These are phyloP conservation scores for Calonectria pteridis DNA, from an alignment of 2,329 filamentous ascomycete genomes.

Conservation along the genomic window DNA sequence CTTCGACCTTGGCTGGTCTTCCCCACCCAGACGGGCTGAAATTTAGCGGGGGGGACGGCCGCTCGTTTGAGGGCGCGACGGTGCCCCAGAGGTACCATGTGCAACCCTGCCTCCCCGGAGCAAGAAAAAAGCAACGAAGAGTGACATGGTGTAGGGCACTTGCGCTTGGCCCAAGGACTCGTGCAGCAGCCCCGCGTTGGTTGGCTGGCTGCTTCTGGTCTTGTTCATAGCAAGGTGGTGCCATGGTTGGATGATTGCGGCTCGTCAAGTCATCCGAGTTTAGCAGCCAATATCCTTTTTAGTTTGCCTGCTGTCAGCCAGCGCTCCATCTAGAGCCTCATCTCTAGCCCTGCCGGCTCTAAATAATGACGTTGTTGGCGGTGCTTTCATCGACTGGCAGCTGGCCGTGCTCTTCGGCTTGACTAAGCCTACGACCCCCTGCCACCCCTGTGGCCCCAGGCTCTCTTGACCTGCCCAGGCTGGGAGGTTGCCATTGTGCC, in stretches of 20 bases:
- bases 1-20: constrained; percentile 11
- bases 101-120: constrained; percentile 9
- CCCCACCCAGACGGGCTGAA: constrained; percentile 40
- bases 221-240: not conserved
- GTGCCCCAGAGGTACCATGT: constrained; percentile 2
- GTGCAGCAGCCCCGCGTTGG: not conserved
- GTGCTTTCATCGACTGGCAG: not conserved
- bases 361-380: not conserved
- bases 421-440: not conserved
- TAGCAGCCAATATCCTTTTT: constrained; percentile 2
- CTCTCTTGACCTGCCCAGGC: constrained; percentile 23
- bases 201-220: not conserved
- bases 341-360: not conserved
- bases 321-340: constrained; percentile 6
- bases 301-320: not conserved
- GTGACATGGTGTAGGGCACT: not conserved
- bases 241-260: constrained; percentile 5
- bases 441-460: not conserved
- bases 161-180: not conserved
- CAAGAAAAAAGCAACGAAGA: not conserved
- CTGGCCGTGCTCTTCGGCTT: not conserved
- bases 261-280: not conserved
- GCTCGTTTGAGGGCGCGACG: constrained; percentile 44
- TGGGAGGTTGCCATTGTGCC: constrained; percentile 7
- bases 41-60: constrained; percentile 41